Percentiles rank a stretch among this genome's conserved stretches.
Evolutionary conservation across 352 stramenopile genomes (phyloP).

Genomic region (Phytophthora sojae): DNA sequence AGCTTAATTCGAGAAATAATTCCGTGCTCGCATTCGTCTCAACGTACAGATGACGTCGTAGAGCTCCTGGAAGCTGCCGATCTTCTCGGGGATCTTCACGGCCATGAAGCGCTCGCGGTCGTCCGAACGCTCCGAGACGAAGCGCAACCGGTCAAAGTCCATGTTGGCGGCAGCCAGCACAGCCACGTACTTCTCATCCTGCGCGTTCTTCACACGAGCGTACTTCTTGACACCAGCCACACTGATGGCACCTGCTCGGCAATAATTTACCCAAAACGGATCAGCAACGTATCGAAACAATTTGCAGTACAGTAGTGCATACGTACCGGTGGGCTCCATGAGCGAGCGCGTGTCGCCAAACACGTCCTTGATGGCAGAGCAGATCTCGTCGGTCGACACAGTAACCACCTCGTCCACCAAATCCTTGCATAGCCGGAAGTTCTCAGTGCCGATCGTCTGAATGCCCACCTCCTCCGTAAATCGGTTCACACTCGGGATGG

Average conservation of each 20-base stretch:
- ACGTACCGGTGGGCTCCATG: slow-evolving; percentile 90
- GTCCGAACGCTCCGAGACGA: slow-evolving; percentile 91
- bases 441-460: slow-evolving; percentile 93
- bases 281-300: neutral
- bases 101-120: slow-evolving; percentile 95
- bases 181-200: slow-evolving; percentile 92
- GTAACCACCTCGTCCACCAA: slow-evolving; percentile 98
- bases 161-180: slow-evolving; percentile 99
- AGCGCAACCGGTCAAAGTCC: slow-evolving; percentile 99
- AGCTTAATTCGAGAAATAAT: neutral
- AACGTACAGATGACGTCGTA: slow-evolving; percentile 82
- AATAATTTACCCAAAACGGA: neutral
- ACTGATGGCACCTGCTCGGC: slow-evolving; percentile 90
- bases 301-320: neutral
- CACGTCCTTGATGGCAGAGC: slow-evolving; percentile 92
- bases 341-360: slow-evolving; percentile 96
- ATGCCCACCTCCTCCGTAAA: slow-evolving; percentile 99
- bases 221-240: slow-evolving; percentile 97
- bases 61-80: slow-evolving; percentile 91
- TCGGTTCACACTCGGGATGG: slow-evolving; percentile 93
- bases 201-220: slow-evolving; percentile 52
- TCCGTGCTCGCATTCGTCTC: neutral
- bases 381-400: slow-evolving; percentile 97
- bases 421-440: slow-evolving; percentile 94
- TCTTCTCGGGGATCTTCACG: slow-evolving; percentile 96